Percentiles rank a stretch among this genome's conserved stretches.
phyloP scores from a whole-genome alignment of 495 filamentous ascomycete genomes.

The Trypethelium eluteriae region DNA sequence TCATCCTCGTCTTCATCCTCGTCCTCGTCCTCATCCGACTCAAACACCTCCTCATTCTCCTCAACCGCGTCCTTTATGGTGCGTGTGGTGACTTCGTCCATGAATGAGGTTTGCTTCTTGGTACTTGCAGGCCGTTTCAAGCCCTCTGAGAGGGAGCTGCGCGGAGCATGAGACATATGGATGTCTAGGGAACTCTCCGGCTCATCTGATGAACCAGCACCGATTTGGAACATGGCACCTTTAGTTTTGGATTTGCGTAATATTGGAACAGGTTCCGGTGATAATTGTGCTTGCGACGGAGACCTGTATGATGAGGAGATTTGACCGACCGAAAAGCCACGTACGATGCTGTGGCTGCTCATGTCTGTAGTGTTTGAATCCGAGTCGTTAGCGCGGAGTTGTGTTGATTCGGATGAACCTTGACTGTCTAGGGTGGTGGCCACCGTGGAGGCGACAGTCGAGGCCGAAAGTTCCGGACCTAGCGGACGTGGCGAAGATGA shows the following conservation, averaged over 20 bases:
- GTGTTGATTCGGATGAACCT: constrained; percentile 2
- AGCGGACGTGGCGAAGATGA: constrained; percentile 18
- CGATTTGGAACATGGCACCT: constrained; percentile 64
- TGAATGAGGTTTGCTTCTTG: constrained; percentile 82
- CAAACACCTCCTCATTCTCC: constrained; percentile 67
- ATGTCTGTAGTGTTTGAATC: constrained; percentile 42
- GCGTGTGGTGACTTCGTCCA: constrained; percentile 57
- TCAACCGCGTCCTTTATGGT: constrained; percentile 49
- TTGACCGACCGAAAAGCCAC: constrained; percentile 77
- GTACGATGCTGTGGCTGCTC: constrained; percentile 67
- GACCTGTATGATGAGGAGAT: constrained; percentile 68
- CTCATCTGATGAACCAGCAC: constrained; percentile 66
- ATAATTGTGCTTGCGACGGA: constrained; percentile 37
- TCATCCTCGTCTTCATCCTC: constrained; percentile 42
- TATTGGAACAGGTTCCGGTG: constrained; percentile 29
- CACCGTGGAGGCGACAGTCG: constrained; percentile 32
- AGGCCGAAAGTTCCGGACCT: constrained; percentile 34
- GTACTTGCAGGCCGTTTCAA: constrained; percentile 40
- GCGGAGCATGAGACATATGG: constrained; percentile 47
- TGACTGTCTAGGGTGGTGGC: background rate
- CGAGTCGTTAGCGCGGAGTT: constrained; percentile 17
- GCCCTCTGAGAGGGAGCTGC: constrained; percentile 49
- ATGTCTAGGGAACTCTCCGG: constrained; percentile 73
- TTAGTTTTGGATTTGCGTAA: constrained; percentile 49
- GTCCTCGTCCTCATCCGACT: constrained; percentile 45